Evolutionary conservation across 2,329 filamentous ascomycete species (phyloP).

Genomic region (Pseudogymnoascus sp.): DNA sequence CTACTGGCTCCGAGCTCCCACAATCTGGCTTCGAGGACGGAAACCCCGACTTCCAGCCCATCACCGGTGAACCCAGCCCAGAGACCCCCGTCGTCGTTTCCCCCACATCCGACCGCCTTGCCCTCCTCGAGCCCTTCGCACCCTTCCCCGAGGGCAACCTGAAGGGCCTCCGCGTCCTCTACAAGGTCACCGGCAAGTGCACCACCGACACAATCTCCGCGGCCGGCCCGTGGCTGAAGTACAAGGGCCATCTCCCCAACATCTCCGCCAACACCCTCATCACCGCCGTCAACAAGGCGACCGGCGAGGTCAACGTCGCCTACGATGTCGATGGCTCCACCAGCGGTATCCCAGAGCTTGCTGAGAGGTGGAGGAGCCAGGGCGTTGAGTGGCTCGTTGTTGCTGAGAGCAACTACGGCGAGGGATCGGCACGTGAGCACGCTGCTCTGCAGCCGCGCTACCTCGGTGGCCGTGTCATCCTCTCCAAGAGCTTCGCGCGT

Average conservation of each 20-base stretch:
- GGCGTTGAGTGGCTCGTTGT: conserved; percentile 83
- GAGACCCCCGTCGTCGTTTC: conserved; percentile 67
- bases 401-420: conserved; percentile 95
- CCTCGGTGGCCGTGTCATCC: conserved; percentile 74
- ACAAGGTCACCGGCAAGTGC: conserved; percentile 96
- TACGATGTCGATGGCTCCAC: conserved; percentile 73
- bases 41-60: conserved; percentile 64
- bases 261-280: conserved; percentile 97
- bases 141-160: conserved; percentile 74
- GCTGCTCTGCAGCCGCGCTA: conserved; percentile 86
- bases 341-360: conserved; percentile 80
- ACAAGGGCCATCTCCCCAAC: conserved; percentile 97
- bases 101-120: conserved; percentile 82
- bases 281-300: conserved; percentile 85
- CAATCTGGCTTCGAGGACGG: conserved; percentile 64
- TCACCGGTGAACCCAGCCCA: conserved; percentile 63
- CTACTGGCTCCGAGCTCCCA: conserved; percentile 58
- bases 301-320: conserved; percentile 83
- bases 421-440: conserved; percentile 82
- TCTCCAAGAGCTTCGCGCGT: conserved; percentile 79
- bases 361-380: conserved; percentile 68
- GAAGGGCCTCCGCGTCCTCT: conserved; percentile 70
- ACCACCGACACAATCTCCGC: conserved; percentile 98
- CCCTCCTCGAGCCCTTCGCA: conserved; percentile 81
- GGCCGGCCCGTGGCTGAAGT: conserved; percentile 95